Conservation (phyloP, 495 filamentous ascomycete species). For the Acidomyces sp. region DNA sequence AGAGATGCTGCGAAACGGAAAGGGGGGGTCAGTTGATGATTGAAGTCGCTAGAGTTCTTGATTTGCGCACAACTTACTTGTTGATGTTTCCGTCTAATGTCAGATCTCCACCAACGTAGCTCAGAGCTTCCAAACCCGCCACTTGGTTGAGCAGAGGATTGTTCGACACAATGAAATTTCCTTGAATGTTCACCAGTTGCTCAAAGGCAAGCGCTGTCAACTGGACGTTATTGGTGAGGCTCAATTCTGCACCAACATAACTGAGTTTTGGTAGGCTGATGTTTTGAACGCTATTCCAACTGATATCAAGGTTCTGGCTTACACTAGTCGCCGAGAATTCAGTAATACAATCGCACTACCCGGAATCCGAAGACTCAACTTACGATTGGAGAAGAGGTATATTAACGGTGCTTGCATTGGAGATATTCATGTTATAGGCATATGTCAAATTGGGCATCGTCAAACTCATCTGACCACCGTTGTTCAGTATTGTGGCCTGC, state of each 20-base stretch:
- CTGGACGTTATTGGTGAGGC: neutral
- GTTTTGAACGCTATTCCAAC: neutral
- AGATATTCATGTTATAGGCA: constrained; percentile 11
- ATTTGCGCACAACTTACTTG: neutral
- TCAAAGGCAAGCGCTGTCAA: neutral
- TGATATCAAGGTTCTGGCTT: constrained; percentile 5
- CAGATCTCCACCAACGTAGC: constrained; percentile 3
- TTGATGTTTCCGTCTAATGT: constrained; percentile 1
- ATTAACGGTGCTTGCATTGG: neutral
- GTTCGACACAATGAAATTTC: neutral
- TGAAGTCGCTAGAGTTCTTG: neutral
- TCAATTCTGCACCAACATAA: constrained; percentile 3
- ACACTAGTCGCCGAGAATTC: no score
- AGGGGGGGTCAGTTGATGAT: neutral
- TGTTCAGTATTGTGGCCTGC: constrained; percentile 5
- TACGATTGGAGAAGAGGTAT: constrained; percentile 5
- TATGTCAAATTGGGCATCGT: constrained; percentile 8
- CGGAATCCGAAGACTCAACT: no score
- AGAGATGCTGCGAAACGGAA: neutral
- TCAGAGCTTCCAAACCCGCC: neutral
- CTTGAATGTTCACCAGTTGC: constrained; percentile 5
- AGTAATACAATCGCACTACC: no score
- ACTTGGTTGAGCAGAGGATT: constrained; percentile 1
- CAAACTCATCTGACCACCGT: constrained; percentile 3
- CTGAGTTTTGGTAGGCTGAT: constrained; percentile 1